These are phyloP conservation scores for Wilhelminamyces savonicus DNA, from an alignment of 805 yeast genomes.

Conservation along the genomic window DNA sequence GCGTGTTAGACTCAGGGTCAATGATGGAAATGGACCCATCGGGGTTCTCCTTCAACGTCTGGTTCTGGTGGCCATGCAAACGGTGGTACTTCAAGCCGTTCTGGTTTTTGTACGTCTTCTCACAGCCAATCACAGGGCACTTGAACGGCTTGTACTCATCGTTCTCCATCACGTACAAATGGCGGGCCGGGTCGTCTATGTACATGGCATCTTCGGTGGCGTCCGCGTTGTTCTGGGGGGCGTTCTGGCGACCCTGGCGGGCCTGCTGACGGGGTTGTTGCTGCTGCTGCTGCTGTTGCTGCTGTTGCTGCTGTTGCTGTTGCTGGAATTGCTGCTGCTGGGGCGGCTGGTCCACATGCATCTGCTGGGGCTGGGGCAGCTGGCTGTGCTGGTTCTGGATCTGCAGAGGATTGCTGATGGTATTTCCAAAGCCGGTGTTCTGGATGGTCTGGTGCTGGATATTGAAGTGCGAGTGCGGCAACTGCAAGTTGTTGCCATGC, in stretches of 20 bases:
- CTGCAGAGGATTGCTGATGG: too few relatives aligned
- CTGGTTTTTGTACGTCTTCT: constrained; percentile 94
- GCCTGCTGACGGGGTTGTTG: constrained; percentile 4
- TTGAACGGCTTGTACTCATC: constrained; percentile 92
- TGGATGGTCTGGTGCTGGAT: constrained; percentile 16
- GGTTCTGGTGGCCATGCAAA: constrained; percentile 95
- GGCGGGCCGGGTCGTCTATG: constrained; percentile 95
- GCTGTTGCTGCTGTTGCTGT: constrained; percentile 10
- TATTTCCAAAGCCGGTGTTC: constrained; percentile 12
- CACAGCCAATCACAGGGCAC: constrained; percentile 98
- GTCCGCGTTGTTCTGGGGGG: constrained; percentile 19
- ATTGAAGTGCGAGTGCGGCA: constrained; percentile 15
- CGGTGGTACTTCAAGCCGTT: constrained; percentile 95
- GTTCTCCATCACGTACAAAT: constrained; percentile 84
- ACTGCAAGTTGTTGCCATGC: constrained; percentile 10
- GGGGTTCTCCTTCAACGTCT: constrained; percentile 79
- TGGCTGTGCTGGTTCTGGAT: constrained; percentile 2
- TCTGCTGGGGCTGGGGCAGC: constrained; percentile 9
- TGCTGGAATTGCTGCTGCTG: neutral
- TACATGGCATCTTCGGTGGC: constrained; percentile 69
- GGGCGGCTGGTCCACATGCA: neutral
- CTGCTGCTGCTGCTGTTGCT: constrained; percentile 4
- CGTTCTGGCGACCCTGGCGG: constrained; percentile 12
- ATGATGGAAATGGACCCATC: constrained; percentile 91
- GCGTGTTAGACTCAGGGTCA: constrained; percentile 85